These are phyloP conservation scores for Suillus luteus DNA, from an alignment of 768 basidiomycete genomes.

Conservation along the genomic window DNA sequence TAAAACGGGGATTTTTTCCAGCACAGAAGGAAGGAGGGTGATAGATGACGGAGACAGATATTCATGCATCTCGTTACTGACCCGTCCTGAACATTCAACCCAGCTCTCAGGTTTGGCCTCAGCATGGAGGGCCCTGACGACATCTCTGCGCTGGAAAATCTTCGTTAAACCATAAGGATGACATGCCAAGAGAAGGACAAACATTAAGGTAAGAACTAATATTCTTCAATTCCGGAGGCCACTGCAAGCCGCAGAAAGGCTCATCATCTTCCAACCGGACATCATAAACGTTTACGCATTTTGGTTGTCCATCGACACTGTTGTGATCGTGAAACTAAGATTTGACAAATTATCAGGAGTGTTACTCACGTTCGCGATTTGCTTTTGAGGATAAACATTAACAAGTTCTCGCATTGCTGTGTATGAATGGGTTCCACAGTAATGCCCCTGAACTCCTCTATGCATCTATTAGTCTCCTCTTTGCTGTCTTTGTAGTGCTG, in stretches of 20 bases:
- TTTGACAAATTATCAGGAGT: background rate
- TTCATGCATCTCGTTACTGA: slow-evolving; percentile 63
- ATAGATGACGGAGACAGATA: slow-evolving; percentile 66
- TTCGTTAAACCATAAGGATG: background rate
- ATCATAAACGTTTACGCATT: slow-evolving; percentile 95
- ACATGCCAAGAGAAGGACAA: slow-evolving; percentile 33
- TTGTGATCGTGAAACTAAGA: background rate
- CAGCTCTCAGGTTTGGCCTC: slow-evolving; percentile 73
- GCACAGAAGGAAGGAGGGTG: slow-evolving; percentile 72
- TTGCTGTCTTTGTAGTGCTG: slow-evolving; percentile 67
- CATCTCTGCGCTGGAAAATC: slow-evolving; percentile 68
- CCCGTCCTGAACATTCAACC: slow-evolving; percentile 79
- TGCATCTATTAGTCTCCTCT: slow-evolving; percentile 59
- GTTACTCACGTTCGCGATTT: slow-evolving; percentile 26
- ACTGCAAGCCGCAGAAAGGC: slow-evolving; percentile 97
- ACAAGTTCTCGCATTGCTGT: slow-evolving; percentile 63
- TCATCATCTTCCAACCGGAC: slow-evolving; percentile 82
- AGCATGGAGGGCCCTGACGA: slow-evolving; percentile 84
- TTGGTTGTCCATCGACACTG: slow-evolving; percentile 67
- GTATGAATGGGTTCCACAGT: slow-evolving; percentile 56
- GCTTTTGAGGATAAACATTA: slow-evolving; percentile 38
- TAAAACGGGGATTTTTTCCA: slow-evolving; percentile 81
- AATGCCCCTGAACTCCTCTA: slow-evolving; percentile 40
- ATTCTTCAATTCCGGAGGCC: slow-evolving; percentile 84
- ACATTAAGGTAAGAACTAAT: slow-evolving; percentile 82